Base-by-base conservation (phyloP, 1,284 basidiomycete genomes). In the Boletus sp. region DNA sequence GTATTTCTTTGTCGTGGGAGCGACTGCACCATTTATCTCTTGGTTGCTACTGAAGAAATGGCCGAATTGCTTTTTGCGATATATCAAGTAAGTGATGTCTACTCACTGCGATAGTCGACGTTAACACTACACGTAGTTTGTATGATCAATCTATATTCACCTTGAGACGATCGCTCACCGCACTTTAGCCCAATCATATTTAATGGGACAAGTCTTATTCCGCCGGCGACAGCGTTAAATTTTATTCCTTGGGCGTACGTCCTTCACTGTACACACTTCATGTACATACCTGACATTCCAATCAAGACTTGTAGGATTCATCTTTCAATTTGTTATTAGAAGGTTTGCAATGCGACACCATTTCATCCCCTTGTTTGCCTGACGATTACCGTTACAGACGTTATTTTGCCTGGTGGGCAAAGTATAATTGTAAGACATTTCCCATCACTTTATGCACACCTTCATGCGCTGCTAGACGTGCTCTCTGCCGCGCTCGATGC, bases 361-460 rank as follows among this genome's bases (percentile, higher is more conserved):
- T 52, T 77, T 76, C 28, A 16, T 23, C 19, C 27, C 64, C 8
- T n/a, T 23, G 6, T 66, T 1, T 78, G 78, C 69, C 81, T 80
- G 76, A 75, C 67, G 28, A 14, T 17, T 10, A 14, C 10, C 44
- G 75, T 56, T 11, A 6, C 55, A 80, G 81, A 61, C 77, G 81
- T 51, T 78, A 84, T 65, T 90, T 90, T 76, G 75, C 81, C 0
- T 90, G 87, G 86, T 91, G 88, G 89, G 80, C 83, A 27, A 89
- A 89, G 75, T 89, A 87, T 74, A 88, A 89, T 69, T 88, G 82
- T 81, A 63, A 50, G 56, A 59, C 23, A 13, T 14, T 52, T 47
- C 38, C 40, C 37, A 49, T 13, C 21, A 1, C 2, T 4, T n/a
- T 16, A 16, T 19, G 40, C 10, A n/a, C 31, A 49, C 25, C 23